Evolutionary conservation across 345 rosid genomes (phyloP).

Genomic region (Leavenworthia alabamica): DNA sequence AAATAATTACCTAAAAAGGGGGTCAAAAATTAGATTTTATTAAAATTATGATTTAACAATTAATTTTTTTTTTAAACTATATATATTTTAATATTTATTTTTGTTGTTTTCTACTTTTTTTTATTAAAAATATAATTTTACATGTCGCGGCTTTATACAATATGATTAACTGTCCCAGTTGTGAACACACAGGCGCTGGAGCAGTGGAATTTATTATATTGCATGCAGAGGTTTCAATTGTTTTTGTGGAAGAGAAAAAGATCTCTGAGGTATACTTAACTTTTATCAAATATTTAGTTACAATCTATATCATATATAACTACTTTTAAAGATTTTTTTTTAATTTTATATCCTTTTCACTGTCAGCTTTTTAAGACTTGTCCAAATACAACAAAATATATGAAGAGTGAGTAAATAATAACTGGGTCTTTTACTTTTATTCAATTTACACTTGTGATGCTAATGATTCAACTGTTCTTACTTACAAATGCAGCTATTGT

Average conservation of each 20-base stretch:
- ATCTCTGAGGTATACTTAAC: constrained; percentile 50
- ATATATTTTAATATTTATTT: too few species aligned
- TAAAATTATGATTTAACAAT: too few species aligned
- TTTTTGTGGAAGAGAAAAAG: constrained; percentile 73
- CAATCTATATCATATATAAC: too few species aligned
- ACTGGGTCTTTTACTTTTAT: neutral
- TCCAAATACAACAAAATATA: constrained; percentile 42
- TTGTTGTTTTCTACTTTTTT: too few species aligned
- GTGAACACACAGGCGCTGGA: constrained; percentile 50
- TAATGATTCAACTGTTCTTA: neutral
- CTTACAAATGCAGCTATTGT: constrained; percentile 53
- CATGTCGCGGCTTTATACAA: too few species aligned
- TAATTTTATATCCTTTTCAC: neutral
- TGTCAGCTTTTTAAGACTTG: constrained; percentile 67
- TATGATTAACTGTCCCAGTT: neutral
- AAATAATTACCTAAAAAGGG: too few species aligned
- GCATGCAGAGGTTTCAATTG: constrained; percentile 71
- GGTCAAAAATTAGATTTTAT: too few species aligned
- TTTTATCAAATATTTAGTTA: neutral
- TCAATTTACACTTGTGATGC: neutral
- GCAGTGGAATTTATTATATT: constrained; percentile 69
- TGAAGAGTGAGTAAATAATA: constrained; percentile 49
- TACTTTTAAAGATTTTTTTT: too few species aligned
- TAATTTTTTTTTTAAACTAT: too few species aligned
- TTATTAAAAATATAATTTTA: too few species aligned